Evolutionary conservation across 1,139 yeast species (phyloP), one percentile per base, ranked within the genome.

Genomic region (Barnettozyma hawaiiensis): DNA sequence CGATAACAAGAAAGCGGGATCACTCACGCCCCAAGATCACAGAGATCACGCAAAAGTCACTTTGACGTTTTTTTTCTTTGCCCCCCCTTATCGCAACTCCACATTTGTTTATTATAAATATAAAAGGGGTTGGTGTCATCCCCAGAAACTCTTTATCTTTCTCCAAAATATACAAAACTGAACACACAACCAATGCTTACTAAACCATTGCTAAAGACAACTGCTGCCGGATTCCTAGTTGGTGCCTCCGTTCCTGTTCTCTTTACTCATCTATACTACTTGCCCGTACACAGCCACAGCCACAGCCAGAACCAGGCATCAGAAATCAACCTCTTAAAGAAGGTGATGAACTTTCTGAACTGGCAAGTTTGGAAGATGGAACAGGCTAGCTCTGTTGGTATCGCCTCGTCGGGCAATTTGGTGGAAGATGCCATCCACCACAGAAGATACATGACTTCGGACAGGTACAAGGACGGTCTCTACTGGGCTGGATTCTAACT

Each of bases 401-500:
- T 12, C 14, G 31, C 31, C 19, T 31, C 33, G 6, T 19, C 21
- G 3, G 33, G 21, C 14, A 31, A 18, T 21, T n/a, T 31, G 5
- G 33, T 31, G 14, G 35, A 32, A 18, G 35, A 32, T 21, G 26
- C 38, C 3, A 31, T 32, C 16, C 21, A 18, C 11, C 31, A 42
- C 32, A 35, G 33, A 36, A 42, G 40, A 39, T 39, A 42, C 24
- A 14, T 44, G 21, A 40, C 35, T 21, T 45, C 44, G 15, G 53
- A 51, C 10, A 35, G 41, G 2, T 54, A 49, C 35, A 47, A 48
- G 31, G 59, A 55, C 35, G 57, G 57, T 3, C 45, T 55, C 15
- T 55, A 55, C 44, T 55, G 59, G 59, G 59, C 59, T 15, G 59
- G 59, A 1, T 55, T 55, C 39, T 55, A 40, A 46, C n/a, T n/a